Conservation (phyloP, 148 eudicot species). For the Amaranthus palmeri region DNA sequence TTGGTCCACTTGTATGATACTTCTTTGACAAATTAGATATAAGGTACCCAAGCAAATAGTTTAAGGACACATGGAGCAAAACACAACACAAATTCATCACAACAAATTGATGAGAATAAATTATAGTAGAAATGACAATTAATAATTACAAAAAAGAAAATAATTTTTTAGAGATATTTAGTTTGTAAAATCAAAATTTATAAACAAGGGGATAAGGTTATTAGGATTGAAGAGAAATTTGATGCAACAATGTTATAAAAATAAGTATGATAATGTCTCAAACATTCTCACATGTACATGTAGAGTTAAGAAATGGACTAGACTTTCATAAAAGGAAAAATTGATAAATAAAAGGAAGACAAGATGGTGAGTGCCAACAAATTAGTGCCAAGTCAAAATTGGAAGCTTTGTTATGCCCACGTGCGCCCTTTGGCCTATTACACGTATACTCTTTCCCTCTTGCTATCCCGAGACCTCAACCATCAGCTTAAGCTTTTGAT, state of each 20-base stretch:
- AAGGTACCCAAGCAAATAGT: too few relatives aligned
- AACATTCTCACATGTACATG: neutral
- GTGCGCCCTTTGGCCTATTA: slow-evolving; percentile 20
- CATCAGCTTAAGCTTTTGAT: too few relatives aligned
- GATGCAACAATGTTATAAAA: neutral
- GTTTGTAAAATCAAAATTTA: neutral
- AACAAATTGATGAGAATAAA: too few relatives aligned
- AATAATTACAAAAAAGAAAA: neutral
- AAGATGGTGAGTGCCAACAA: slow-evolving; percentile 1
- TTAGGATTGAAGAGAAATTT: neutral
- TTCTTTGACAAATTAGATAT: too few relatives aligned
- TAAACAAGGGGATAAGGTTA: neutral
- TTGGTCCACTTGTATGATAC: too few relatives aligned
- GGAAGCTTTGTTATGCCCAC: slow-evolving; percentile 22
- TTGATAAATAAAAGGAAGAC: neutral
- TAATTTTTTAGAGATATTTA: neutral
- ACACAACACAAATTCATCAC: too few relatives aligned
- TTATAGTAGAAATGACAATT: too few relatives aligned
- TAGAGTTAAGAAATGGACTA: neutral
- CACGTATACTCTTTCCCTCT: neutral
- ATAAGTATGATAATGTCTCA: neutral
- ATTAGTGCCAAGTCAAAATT: slow-evolving; percentile 16
- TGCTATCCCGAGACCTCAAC: too few relatives aligned
- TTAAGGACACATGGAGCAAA: too few relatives aligned
- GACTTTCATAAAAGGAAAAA: neutral